A percentile compares a stretch with the other conserved stretches of the same genome.
Conservation (phyloP, 1,284 basidiomycete species). For the Erythrobasidium hasegawianum region DNA sequence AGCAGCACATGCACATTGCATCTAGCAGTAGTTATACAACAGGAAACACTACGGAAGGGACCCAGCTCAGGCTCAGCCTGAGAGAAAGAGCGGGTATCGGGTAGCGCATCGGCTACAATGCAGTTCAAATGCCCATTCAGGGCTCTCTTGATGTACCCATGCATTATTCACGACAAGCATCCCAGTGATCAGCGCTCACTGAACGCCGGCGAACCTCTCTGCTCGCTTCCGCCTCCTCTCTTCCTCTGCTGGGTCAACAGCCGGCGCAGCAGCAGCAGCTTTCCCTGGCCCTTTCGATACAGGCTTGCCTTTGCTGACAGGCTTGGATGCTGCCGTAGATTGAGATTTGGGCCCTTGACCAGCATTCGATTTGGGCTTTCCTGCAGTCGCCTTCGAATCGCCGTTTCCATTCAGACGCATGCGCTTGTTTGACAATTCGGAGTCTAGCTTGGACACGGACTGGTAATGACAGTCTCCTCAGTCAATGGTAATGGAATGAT, state of each 20-base stretch:
- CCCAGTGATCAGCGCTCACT: too few species aligned
- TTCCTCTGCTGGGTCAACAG: conserved; percentile 45
- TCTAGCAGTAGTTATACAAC: too few species aligned
- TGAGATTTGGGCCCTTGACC: not conserved
- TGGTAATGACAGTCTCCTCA: too few species aligned
- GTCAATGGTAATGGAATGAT: too few species aligned
- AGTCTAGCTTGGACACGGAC: conserved; percentile 26
- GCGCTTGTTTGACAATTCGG: conserved; percentile 30
- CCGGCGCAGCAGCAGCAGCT: not conserved
- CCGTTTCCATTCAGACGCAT: conserved; percentile 10
- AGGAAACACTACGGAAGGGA: too few species aligned
- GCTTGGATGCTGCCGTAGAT: not conserved
- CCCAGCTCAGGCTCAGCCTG: too few species aligned
- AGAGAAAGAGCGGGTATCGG: too few species aligned
- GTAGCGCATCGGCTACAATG: too few species aligned
- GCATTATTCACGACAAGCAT: too few species aligned
- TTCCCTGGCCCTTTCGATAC: not conserved
- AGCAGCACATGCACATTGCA: too few species aligned
- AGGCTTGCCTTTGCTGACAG: conserved; percentile 1
- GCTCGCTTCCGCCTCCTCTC: conserved; percentile 53
- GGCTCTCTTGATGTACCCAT: too few species aligned
- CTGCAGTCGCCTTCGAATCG: not conserved
- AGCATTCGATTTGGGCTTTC: conserved; percentile 1
- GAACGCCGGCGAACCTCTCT: conserved; percentile 48
- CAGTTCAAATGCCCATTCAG: too few species aligned